Base-by-base conservation (phyloP, 331 rosid species). In the Cydonia oblonga region DNA sequence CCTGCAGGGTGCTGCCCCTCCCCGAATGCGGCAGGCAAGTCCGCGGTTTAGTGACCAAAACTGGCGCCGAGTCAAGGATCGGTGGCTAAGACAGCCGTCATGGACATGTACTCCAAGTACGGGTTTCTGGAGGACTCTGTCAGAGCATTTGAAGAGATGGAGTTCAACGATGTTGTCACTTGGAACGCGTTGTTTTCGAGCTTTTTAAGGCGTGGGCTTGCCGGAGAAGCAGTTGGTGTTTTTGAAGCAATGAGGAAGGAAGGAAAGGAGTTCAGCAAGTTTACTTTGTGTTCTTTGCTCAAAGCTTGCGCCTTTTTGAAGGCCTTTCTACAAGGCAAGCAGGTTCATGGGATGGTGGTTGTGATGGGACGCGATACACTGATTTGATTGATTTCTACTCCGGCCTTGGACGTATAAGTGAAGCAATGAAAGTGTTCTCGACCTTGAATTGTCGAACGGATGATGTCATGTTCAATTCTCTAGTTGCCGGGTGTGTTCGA, bases 311-410 rank as follows among this genome's bases (percentile, higher is more conserved):
- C 89, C 68, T 79, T 81, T 65, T 76, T 85, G 70, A 83, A 83
- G 82, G 83, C 84, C 3, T 68, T 80, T 80, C 78, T 70, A 64
- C 82, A 76, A 29, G 90, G 87, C 28, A 81, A 79, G 76, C 95
- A 90, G 75, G 87, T 79, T 82, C 95, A 87, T 78, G 97, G 92
- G 46, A 69, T 88, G 82, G 87, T 87, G 65, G 85, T 85, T 26
- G 79, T 68, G 7, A 62, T 81, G 80, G 88, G 88, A 52, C 84
- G 87, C 51, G 96, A 85, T 75, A 29, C 54, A 90, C 96, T 67
- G 87, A 88, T 59, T 82, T 90, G 72, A 67, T 85, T 78, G 89
- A 81, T 74, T 91, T 84, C 64, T 88, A 91, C 80, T 84, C 86
- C 5, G 62, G 71, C 44, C 62, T 84, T 70, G 91, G 86, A 46